Base-by-base conservation (phyloP, 2,329 filamentous ascomycete genomes). In the Ascochyta rabiei region DNA sequence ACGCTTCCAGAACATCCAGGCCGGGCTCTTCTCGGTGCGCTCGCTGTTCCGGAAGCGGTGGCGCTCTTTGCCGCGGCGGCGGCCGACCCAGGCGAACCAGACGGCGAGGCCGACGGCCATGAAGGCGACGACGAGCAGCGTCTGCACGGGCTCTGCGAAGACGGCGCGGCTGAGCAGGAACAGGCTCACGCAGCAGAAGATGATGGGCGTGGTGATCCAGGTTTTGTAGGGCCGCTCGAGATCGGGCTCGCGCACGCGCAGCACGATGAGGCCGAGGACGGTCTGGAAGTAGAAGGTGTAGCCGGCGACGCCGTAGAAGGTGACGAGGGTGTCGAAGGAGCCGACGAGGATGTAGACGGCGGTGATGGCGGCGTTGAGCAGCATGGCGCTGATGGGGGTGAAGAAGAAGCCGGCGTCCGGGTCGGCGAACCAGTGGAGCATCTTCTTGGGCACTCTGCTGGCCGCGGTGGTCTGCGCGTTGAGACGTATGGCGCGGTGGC, bases 271-370 rank as follows among this genome's bases (percentile, higher is more conserved):
- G 0, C 95, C 95, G 0, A 99, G 84, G 0, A 99, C 95, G 0
- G 93, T 96, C 51, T 96, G 79, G 75, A 99, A 99, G 79, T 99
- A 99, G 73, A 99, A 99, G 0, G 91, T 91, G 74, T 99, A 99
- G 13, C 93, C 93, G 0, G 95, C 95, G 12, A 99, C 95, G 52
- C 95, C 95, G 77, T 98, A 98, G 73, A 99, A 99, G 0, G 95
- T 98, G 53, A 98, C 84, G 2, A 99, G 84, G 0, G 93, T 96
- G 47, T 86, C 83, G 72, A 99, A 98, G 73, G 96, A 91, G 75
- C 95, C 95, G 5, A 96, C 86, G 2, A 89, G 69, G 58, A 96
- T 87, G 78, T 98, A 99, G 1, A 83, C 78, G 3, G 84, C 78
- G 0, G 91, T 96, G 19, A 99, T 78, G 3, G 78, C 62, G 35